Evolutionary conservation across 2,329 filamentous ascomycete genomes (phyloP).

Genomic region (Aureobasidium sp.): DNA sequence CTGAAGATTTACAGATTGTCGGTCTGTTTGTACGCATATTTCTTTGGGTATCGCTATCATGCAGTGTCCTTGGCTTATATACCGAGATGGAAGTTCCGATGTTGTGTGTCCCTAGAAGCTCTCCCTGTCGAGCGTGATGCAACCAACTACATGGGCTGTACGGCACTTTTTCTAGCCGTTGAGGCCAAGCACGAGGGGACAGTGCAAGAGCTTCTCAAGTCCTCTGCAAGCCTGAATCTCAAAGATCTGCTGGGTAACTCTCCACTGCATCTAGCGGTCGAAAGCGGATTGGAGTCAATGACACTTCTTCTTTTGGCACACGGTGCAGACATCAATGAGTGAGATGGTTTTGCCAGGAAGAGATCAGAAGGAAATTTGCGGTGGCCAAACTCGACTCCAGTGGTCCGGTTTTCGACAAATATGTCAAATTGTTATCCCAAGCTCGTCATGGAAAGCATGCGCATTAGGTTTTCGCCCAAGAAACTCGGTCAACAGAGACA

Average conservation of each 20-base stretch:
- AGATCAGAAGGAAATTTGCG: too few relatives aligned
- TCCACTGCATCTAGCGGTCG: neutral
- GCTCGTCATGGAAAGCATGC: neutral
- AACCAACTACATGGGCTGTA: neutral
- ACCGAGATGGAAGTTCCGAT: too few relatives aligned
- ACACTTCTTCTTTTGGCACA: neutral
- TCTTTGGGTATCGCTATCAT: too few relatives aligned
- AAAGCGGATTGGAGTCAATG: neutral
- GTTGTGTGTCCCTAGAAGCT: too few relatives aligned
- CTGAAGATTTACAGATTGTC: too few relatives aligned
- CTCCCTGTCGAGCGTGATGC: too few relatives aligned
- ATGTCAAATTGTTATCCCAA: neutral
- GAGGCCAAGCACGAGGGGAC: neutral
- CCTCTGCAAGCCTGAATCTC: neutral
- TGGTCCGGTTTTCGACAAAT: neutral
- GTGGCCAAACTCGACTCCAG: too few relatives aligned
- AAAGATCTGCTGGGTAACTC: neutral
- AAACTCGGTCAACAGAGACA: neutral
- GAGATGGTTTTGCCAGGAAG: neutral
- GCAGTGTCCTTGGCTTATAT: too few relatives aligned
- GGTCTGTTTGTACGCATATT: too few relatives aligned
- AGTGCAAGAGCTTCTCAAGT: neutral
- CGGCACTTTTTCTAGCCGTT: neutral
- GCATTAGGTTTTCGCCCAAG: neutral
- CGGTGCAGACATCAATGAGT: neutral